Evolutionary conservation across 441 rosid species (phyloP).

Genomic region (Dalechampia spathulata): DNA sequence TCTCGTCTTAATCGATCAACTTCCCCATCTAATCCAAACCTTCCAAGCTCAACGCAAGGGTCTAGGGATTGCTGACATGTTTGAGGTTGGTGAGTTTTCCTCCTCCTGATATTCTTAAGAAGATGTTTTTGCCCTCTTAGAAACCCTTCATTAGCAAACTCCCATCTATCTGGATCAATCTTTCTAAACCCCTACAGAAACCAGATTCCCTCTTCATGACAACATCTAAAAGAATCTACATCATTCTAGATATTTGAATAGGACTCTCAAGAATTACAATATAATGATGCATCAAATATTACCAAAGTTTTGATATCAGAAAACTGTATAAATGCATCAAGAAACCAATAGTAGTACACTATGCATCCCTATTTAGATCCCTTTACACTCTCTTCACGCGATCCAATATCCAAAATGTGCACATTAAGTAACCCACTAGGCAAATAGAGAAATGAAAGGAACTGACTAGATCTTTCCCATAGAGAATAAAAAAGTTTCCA

Average conservation of each 20-base stretch:
- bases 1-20: conserved; percentile 56
- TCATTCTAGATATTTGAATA: no score
- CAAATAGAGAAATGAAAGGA: neutral
- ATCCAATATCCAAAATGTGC: conserved; percentile 17
- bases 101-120: conserved; percentile 59
- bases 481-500: neutral
- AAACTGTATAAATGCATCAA: conserved; percentile 1
- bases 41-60: conserved; percentile 64
- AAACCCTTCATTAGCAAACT: conserved; percentile 88
- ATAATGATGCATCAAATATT: neutral
- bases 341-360: conserved; percentile 11
- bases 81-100: conserved; percentile 33
- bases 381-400: conserved; percentile 10
- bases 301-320: no score
- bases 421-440: conserved; percentile 11
- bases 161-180: conserved; percentile 91
- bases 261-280: no score
- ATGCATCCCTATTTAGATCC: conserved; percentile 1
- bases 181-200: conserved; percentile 78
- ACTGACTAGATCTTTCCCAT: conserved; percentile 4
- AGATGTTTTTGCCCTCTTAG: conserved; percentile 80
- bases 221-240: conserved; percentile 4
- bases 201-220: conserved; percentile 13
- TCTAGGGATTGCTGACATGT: conserved; percentile 42
- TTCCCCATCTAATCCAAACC: conserved; percentile 64